These are phyloP conservation scores for Protomyces lactucae-debilis DNA, from an alignment of 1,139 yeast species.

Conservation along the genomic window DNA sequence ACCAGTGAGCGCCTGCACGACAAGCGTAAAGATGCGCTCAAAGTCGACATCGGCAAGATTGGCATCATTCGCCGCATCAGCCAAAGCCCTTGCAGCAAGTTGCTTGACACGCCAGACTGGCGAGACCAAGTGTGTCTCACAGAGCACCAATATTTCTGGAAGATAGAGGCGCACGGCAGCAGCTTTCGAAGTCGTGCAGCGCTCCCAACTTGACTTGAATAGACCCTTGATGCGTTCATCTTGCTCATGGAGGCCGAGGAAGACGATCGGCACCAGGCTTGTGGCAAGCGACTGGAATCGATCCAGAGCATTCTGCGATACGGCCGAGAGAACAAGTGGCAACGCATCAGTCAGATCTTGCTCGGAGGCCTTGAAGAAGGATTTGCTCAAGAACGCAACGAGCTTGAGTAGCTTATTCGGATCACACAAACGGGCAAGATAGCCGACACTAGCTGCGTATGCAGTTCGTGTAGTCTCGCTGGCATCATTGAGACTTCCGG, in stretches of 20 bases:
- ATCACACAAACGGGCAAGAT: conserved; percentile 61
- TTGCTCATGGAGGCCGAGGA: conserved; percentile 68
- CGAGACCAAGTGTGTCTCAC: conserved; percentile 49
- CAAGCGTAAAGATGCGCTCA: conserved; percentile 48
- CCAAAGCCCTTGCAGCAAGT: conserved; percentile 66
- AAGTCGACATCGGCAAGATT: conserved; percentile 27
- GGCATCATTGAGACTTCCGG: conserved; percentile 59
- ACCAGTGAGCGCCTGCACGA: conserved; percentile 65
- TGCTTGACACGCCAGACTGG: conserved; percentile 63
- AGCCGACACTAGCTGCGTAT: conserved; percentile 77
- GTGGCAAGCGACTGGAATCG: conserved; percentile 59
- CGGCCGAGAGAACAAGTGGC: conserved; percentile 60
- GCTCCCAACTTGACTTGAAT: conserved; percentile 72
- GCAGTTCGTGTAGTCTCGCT: conserved; percentile 70
- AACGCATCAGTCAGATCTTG: conserved; percentile 49
- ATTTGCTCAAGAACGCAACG: conserved; percentile 48
- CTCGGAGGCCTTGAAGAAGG: conserved; percentile 49
- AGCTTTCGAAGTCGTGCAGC: conserved; percentile 61
- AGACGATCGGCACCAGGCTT: conserved; percentile 71
- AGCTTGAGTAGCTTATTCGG: conserved; percentile 54
- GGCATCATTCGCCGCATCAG: conserved; percentile 41
- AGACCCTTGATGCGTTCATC: conserved; percentile 43
- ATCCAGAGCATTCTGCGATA: conserved; percentile 67
- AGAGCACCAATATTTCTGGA: conserved; percentile 58
- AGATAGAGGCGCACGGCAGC: conserved; percentile 68